Base-by-base conservation (phyloP, 441 rosid genomes). In the Pelargonium fulgidum region DNA sequence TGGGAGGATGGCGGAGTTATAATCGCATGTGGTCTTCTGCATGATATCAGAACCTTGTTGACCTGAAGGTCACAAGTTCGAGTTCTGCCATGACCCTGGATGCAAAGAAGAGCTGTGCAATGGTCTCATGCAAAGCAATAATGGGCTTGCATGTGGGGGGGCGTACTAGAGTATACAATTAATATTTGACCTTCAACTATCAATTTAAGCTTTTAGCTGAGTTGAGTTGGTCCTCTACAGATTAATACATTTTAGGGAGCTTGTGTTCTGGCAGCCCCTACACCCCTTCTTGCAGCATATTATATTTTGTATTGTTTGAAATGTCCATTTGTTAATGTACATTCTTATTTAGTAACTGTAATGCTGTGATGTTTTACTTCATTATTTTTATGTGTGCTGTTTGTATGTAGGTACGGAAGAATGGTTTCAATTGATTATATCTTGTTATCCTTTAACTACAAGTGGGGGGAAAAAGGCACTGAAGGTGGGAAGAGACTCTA, bases 381-480 rank as follows among this genome's bases (percentile, higher is more conserved):
- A 5, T 41, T 14, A 65, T 63, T 74, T 64, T 11, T 63, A 47
- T 63, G 68, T 26, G 14, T 65, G 62, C 70, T 17, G 66, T 70
- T 20, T 24, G 72, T 22, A 66, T 76, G 67, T 73, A 94, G 99
- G 87, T 78, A 85, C 83, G 93, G 90, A 87, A 76, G 96, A 89
- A 52, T 94, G 96, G 99, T 84, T 90, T 78, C 88, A 82, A 70
- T 82, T 94, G 77, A 87, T 90, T 79, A 62, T 89, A 65, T 84
- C 91, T 79, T 94, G 97, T 85, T 94, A 90, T 79, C 97, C 96
- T 64, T 65, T 89, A 33, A 81, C 82, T 50, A 75, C 74, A 68
- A 70, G 52, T 10, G 74, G 72, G 26, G 84, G 73, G 72, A 59
- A 64, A 68, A 87, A 85, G 83, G 81, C 78, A 41, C 76, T 82